Conservation (phyloP, 805 yeast species). For the Clavispora santaluciae region DNA sequence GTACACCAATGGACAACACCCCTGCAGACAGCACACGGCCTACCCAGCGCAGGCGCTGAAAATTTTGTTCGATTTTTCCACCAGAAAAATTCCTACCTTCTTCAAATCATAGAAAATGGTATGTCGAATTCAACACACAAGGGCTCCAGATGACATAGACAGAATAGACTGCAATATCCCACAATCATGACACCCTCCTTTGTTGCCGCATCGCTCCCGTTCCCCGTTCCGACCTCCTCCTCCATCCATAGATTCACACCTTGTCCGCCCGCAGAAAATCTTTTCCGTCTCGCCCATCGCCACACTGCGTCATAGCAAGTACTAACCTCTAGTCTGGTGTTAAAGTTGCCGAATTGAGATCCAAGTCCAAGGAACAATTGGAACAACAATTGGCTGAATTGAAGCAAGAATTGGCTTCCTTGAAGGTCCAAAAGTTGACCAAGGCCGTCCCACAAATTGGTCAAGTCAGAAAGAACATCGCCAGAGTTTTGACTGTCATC, state of each 20-base stretch:
- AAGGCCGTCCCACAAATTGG: conserved; percentile 92
- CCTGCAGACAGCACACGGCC: not conserved
- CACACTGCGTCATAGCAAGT: conserved; percentile 1
- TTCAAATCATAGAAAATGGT: conserved; percentile 19
- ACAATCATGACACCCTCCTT: no score
- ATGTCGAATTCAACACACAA: conserved; percentile 8
- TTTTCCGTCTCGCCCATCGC: not conserved
- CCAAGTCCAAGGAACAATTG: conserved; percentile 95
- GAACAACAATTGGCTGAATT: conserved; percentile 90
- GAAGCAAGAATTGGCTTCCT: conserved; percentile 93
- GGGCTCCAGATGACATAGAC: not conserved
- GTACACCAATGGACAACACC: not conserved
- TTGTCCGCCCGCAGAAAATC: no score
- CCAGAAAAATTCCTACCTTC: conserved; percentile 4
- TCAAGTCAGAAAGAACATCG: conserved; percentile 97
- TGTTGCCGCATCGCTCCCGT: no score
- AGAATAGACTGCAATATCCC: no score
- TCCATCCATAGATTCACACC: no score
- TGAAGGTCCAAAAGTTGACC: conserved; percentile 93
- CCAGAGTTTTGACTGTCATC: conserved; percentile 95
- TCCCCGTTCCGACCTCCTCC: no score
- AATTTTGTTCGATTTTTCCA: conserved; percentile 14
- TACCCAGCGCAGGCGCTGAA: conserved; percentile 9
- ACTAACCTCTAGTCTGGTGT: conserved; percentile 65
- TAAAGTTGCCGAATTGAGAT: conserved; percentile 94